Conservation (phyloP, 192 early-diverging fungal genomes). For the Lobulomyces angularis region DNA sequence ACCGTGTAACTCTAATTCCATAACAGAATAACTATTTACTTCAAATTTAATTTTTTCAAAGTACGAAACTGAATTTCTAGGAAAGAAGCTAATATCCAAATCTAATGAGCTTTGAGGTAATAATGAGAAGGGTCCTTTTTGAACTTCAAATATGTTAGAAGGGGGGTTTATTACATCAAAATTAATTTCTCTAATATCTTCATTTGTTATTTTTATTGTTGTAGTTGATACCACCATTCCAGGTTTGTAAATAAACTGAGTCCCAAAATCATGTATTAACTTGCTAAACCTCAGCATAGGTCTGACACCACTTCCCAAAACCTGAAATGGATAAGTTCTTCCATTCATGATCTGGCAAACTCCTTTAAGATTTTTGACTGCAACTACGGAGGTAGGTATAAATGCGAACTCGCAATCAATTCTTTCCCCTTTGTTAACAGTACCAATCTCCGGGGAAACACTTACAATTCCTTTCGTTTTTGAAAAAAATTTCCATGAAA, state of each 20-base stretch:
- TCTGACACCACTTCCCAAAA: conserved; percentile 29
- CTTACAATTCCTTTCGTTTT: conserved; percentile 10
- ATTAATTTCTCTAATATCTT: conserved; percentile 34
- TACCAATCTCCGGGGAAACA: conserved; percentile 37
- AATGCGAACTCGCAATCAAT: conserved; percentile 36
- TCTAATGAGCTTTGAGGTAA: conserved; percentile 15
- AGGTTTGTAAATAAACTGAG: conserved; percentile 31
- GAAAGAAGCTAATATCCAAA: conserved; percentile 32
- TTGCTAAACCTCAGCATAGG: conserved; percentile 30
- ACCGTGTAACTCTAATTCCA: conserved; percentile 30
- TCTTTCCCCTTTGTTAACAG: conserved; percentile 34
- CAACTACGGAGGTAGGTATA: conserved; percentile 12
- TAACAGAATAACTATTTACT: conserved; percentile 32
- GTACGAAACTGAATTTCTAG: conserved; percentile 26
- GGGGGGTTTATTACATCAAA: conserved; percentile 24
- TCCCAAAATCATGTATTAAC: conserved; percentile 30
- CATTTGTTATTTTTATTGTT: conserved; percentile 30
- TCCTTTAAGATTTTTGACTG: conserved; percentile 30
- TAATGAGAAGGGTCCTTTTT: conserved; percentile 11
- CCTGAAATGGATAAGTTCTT: conserved; percentile 21
- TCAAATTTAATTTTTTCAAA: conserved; percentile 38
- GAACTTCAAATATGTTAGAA: conserved; percentile 24
- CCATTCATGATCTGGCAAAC: conserved; percentile 45
- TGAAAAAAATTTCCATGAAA: conserved; percentile 27
- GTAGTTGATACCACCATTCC: conserved; percentile 22